These are phyloP conservation scores for Ophiostoma triangulosporum DNA, from an alignment of 2,329 filamentous ascomycete genomes.

Conservation along the genomic window DNA sequence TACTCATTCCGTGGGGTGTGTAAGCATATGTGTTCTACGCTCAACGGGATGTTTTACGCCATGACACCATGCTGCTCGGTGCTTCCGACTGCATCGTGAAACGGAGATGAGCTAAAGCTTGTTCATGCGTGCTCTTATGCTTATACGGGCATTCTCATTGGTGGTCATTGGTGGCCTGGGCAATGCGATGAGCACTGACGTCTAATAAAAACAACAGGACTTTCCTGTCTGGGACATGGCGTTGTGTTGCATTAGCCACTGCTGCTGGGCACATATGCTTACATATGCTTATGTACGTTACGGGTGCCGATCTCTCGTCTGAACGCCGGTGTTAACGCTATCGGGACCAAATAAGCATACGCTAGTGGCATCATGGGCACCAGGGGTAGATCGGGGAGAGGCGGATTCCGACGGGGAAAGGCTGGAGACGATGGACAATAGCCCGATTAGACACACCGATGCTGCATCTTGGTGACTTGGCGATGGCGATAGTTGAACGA, in stretches of 20 bases:
- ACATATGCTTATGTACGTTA: no score
- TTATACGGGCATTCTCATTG: neutral
- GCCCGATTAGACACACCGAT: neutral
- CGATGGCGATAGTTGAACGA: neutral
- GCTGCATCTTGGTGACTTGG: neutral
- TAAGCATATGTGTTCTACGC: neutral
- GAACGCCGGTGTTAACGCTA: neutral
- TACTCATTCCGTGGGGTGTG: neutral
- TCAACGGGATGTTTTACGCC: neutral
- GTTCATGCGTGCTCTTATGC: neutral
- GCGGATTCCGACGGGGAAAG: neutral
- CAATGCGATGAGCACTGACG: neutral
- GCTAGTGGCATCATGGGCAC: neutral
- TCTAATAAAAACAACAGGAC: neutral
- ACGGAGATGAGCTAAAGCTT: neutral
- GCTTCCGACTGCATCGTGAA: neutral
- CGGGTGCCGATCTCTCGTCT: neutral
- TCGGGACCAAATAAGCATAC: neutral
- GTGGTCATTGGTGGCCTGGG: neutral
- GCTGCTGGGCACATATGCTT: no score
- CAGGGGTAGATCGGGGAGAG: neutral
- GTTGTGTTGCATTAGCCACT: neutral
- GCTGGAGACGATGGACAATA: neutral
- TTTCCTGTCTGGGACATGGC: conserved; percentile 3
- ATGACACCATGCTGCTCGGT: neutral